A percentile compares a stretch with the other conserved stretches of the same genome.
phyloP scores from a whole-genome alignment of 1,139 yeast species.

The Pichia terricola region DNA sequence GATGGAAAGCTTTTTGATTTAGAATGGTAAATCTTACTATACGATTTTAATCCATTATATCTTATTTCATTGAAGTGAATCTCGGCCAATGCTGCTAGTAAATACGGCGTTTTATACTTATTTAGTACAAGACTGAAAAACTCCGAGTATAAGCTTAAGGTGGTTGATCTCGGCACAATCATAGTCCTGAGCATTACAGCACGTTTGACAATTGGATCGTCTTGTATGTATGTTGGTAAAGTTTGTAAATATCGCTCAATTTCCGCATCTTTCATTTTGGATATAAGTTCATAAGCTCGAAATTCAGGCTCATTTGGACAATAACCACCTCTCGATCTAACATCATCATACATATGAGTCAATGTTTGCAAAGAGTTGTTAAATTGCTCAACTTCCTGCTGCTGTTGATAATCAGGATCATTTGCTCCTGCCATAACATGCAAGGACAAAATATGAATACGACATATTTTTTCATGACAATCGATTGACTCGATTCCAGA shows the following conservation, averaged over 20 bases:
- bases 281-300: conserved; percentile 74
- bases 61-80: conserved; percentile 74
- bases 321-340: conserved; percentile 55
- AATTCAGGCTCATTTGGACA: conserved; percentile 90
- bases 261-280: conserved; percentile 80
- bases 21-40: conserved; percentile 61
- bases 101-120: conserved; percentile 46
- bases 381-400: conserved; percentile 91
- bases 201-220: conserved; percentile 51
- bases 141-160: conserved; percentile 50
- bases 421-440: conserved; percentile 80
- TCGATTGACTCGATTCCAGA: conserved; percentile 91
- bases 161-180: conserved; percentile 57
- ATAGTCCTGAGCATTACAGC: conserved; percentile 64
- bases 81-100: conserved; percentile 70
- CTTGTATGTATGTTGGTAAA: conserved; percentile 49
- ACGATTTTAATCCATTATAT: conserved; percentile 60
- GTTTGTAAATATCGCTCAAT: conserved; percentile 67
- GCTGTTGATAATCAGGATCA: conserved; percentile 72
- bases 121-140: conserved; percentile 50
- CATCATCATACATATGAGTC: conserved; percentile 78
- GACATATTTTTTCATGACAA: conserved; percentile 84
- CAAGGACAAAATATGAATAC: conserved; percentile 74
- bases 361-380: conserved; percentile 87
- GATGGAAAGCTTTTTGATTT: conserved; percentile 56